Evolutionary conservation across 129 eudicot genomes (phyloP).

Genomic region (Centrapalus pauciflorus): DNA sequence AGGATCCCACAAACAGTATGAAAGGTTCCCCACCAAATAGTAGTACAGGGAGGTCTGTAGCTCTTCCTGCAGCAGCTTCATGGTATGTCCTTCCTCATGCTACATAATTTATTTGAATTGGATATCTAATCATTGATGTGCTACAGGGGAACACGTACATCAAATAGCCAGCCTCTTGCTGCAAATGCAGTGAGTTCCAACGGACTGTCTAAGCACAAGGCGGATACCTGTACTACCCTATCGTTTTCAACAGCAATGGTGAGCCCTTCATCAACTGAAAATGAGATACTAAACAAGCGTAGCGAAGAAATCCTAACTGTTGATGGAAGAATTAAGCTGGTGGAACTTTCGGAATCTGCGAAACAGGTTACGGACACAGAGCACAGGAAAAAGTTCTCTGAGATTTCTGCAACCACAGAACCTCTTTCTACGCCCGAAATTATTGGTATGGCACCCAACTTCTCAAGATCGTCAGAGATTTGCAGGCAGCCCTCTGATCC

Average conservation of each 20-base stretch:
- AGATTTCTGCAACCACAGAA: constrained; percentile 16
- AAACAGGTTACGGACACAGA: constrained; percentile 34
- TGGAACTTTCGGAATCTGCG: constrained; percentile 36
- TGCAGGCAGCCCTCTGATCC: constrained; percentile 12
- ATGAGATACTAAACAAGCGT: constrained; percentile 43
- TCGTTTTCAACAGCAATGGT: constrained; percentile 44
- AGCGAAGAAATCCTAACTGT: constrained; percentile 32
- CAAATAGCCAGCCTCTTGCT: constrained; percentile 31
- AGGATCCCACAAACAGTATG: constrained; percentile 44
- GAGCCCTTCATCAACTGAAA: constrained; percentile 31
- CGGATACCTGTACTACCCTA: constrained; percentile 30
- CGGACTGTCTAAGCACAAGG: constrained; percentile 52
- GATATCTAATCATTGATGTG: neutral
- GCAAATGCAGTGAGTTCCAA: constrained; percentile 31
- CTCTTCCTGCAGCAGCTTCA: constrained; percentile 70
- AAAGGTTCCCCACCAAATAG: constrained; percentile 74
- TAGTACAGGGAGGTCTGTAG: constrained; percentile 62
- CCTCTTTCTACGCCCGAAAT: constrained; percentile 20
- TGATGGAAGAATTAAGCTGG: constrained; percentile 34
- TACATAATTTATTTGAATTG: too few relatives aligned
- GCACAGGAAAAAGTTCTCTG: constrained; percentile 13
- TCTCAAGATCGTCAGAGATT: too few relatives aligned
- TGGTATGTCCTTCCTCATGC: constrained; percentile 35
- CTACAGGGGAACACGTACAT: constrained; percentile 52
- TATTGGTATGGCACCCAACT: too few relatives aligned